Evolutionary conservation across 1,284 basidiomycete genomes (phyloP).

Genomic region (Vanrija sp.): DNA sequence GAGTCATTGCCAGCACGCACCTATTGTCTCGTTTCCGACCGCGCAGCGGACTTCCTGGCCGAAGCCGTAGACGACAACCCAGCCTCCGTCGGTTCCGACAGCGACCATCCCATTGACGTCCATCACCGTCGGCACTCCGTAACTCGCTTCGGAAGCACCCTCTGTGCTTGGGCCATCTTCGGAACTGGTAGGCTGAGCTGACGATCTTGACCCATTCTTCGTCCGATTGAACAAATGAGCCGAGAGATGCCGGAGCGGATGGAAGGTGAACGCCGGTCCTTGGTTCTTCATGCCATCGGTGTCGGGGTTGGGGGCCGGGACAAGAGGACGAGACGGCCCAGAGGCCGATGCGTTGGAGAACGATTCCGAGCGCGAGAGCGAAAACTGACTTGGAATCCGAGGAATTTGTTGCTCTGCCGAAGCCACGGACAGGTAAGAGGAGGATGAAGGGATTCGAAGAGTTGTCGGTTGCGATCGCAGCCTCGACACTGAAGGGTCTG

Average conservation of each 20-base stretch:
- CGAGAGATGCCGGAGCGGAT: slow-evolving; percentile 61
- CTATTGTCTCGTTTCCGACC: slow-evolving; percentile 63
- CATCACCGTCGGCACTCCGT: slow-evolving; percentile 70
- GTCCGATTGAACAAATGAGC: slow-evolving; percentile 50
- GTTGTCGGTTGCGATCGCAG: slow-evolving; percentile 59
- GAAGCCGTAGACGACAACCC: slow-evolving; percentile 82
- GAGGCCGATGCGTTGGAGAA: slow-evolving; percentile 26
- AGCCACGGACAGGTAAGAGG: slow-evolving; percentile 52
- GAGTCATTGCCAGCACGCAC: slow-evolving; percentile 50
- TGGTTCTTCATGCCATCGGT: slow-evolving; percentile 6
- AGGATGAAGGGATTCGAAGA: slow-evolving; percentile 57
- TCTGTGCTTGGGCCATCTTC: neutral
- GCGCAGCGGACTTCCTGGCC: slow-evolving; percentile 76
- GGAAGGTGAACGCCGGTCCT: slow-evolving; percentile 36
- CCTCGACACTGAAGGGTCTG: slow-evolving; percentile 76
- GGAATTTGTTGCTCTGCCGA: slow-evolving; percentile 12
- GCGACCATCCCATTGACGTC: slow-evolving; percentile 85
- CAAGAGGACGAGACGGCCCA: slow-evolving; percentile 2
- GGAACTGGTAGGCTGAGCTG: slow-evolving; percentile 2
- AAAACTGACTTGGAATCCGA: slow-evolving; percentile 37
- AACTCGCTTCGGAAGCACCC: slow-evolving; percentile 2
- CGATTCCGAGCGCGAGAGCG: slow-evolving; percentile 36
- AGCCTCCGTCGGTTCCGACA: slow-evolving; percentile 76
- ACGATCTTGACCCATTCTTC: neutral
- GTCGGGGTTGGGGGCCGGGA: neutral